A percentile compares a stretch with the other conserved stretches of the same genome.
Evolutionary conservation across 1,284 basidiomycete genomes (phyloP).

Genomic region (Pseudozyma sp.): DNA sequence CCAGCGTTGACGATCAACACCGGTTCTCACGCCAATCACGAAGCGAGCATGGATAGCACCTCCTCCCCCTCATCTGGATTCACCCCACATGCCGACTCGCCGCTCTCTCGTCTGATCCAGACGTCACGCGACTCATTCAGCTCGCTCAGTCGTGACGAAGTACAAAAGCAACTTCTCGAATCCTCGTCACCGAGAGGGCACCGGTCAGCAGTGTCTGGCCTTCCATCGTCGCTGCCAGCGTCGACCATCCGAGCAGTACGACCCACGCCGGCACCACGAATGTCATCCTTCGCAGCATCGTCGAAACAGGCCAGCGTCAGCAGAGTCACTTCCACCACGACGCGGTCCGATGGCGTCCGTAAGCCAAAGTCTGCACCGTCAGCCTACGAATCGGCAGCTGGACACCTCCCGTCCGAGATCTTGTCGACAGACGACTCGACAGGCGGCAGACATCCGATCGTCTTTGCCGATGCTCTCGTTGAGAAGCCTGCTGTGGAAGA

Average conservation of each 20-base stretch:
- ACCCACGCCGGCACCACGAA: constrained; percentile 11
- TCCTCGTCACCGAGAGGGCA: not conserved
- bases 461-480: constrained; percentile 27
- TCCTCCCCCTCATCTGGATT: constrained; percentile 18
- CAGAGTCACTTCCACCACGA: constrained; percentile 12
- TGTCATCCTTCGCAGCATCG: constrained; percentile 11
- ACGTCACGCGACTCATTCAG: constrained; percentile 36
- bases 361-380: not conserved
- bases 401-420: constrained; percentile 7
- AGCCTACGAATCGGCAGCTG: not conserved
- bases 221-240: too few species aligned
- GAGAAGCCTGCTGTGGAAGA: not conserved
- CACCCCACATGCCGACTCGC: constrained; percentile 38
- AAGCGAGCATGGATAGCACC: constrained; percentile 9
- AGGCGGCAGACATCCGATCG: constrained; percentile 18
- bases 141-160: constrained; percentile 21
- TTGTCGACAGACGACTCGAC: not conserved
- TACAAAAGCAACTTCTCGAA: constrained; percentile 1
- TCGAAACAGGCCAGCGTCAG: constrained; percentile 19
- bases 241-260: not conserved
- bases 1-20: constrained; percentile 24
- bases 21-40: not conserved
- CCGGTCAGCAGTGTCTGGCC: too few species aligned
- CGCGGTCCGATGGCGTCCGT: not conserved
- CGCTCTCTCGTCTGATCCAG: constrained; percentile 36